phyloP scores from a whole-genome alignment of 805 yeast genomes.

The Nakazawaea sp. region DNA sequence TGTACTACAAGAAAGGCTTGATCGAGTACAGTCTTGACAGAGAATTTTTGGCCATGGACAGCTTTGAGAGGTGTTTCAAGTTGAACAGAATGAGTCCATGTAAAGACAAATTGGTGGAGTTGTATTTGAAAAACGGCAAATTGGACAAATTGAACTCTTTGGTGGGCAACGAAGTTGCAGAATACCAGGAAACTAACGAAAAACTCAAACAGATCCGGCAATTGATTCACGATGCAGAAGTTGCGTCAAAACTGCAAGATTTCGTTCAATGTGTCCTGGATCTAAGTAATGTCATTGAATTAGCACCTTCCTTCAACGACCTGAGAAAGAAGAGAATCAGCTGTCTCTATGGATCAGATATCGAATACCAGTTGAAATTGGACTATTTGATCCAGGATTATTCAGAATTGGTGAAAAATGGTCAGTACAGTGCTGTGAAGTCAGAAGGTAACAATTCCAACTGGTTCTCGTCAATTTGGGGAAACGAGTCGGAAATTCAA shows the following conservation, averaged over 20 bases:
- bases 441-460: not conserved
- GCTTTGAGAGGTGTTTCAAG: slow-evolving; percentile 41
- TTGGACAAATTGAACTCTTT: slow-evolving; percentile 26
- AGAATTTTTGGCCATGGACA: slow-evolving; percentile 44
- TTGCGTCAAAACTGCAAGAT: slow-evolving; percentile 12
- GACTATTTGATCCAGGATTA: slow-evolving; percentile 18
- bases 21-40: slow-evolving; percentile 52
- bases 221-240: not conserved
- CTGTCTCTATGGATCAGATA: slow-evolving; percentile 15
- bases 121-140: slow-evolving; percentile 47
- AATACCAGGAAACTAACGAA: not conserved
- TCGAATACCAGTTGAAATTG: slow-evolving; percentile 16
- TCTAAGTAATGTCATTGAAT: slow-evolving; percentile 26
- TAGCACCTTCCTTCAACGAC: slow-evolving; percentile 37
- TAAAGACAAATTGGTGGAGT: slow-evolving; percentile 36
- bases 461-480: not conserved
- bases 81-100: slow-evolving; percentile 38
- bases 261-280: slow-evolving; percentile 22
- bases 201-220: slow-evolving; percentile 15
- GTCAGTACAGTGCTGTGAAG: slow-evolving; percentile 1
- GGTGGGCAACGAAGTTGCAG: not conserved
- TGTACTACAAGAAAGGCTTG: slow-evolving; percentile 54
- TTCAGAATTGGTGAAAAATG: slow-evolving; percentile 13
- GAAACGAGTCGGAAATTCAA: not conserved
- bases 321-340: slow-evolving; percentile 27